Evolutionary conservation across 768 basidiomycete genomes (phyloP).

Genomic region (Gymnopilus junonius): DNA sequence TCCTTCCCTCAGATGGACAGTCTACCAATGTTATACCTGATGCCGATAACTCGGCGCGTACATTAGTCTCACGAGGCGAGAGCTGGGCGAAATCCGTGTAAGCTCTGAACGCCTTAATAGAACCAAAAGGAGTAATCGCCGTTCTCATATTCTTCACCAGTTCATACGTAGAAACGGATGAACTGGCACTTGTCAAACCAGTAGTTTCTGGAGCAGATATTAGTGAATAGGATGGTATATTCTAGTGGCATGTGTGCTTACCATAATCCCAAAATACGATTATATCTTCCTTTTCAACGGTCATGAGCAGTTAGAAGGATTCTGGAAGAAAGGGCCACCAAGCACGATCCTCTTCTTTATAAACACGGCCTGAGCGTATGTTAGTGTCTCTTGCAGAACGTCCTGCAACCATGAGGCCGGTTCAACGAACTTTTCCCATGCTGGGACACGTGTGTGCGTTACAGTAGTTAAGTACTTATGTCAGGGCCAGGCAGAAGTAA

Average conservation of each 20-base stretch:
- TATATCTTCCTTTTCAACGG: constrained; percentile 3
- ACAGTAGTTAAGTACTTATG: too few relatives aligned
- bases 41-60: constrained; percentile 33
- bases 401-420: neutral
- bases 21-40: constrained; percentile 37
- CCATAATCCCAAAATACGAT: constrained; percentile 34
- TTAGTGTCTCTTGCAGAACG: neutral
- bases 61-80: constrained; percentile 1
- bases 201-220: constrained; percentile 19
- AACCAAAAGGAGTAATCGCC: constrained; percentile 19
- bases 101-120: constrained; percentile 24
- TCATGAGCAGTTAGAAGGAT: neutral
- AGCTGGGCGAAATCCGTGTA: constrained; percentile 27
- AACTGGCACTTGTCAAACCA: constrained; percentile 6
- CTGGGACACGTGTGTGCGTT: neutral
- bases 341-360: neutral
- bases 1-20: constrained; percentile 32
- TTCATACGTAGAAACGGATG: constrained; percentile 22
- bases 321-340: neutral
- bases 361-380: neutral
- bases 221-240: neutral
- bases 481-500: neutral
- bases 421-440: neutral
- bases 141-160: constrained; percentile 30
- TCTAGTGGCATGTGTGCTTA: constrained; percentile 11